Percentiles rank a stretch among this genome's conserved stretches.
phyloP scores from a whole-genome alignment of 2,329 filamentous ascomycete species.

The Tolypocladium capitatum region DNA sequence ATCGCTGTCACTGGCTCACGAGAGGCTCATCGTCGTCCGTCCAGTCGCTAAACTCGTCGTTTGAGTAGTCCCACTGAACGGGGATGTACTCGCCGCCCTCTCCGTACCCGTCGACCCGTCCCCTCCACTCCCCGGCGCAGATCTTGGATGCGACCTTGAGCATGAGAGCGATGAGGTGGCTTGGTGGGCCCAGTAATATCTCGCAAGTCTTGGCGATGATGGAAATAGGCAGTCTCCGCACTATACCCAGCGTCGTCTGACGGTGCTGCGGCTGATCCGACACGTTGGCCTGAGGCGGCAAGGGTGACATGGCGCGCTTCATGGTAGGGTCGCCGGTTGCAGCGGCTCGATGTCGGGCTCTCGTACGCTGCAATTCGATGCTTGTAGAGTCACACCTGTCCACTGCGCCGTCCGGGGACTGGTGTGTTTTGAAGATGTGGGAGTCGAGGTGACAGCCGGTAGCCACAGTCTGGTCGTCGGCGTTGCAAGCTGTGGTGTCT shows the following conservation, averaged over 20 bases:
- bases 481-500: not conserved
- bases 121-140: conserved; percentile 49
- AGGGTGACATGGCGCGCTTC: not conserved
- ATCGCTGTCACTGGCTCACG: not conserved
- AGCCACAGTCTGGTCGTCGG: not conserved
- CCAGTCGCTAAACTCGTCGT: conserved; percentile 40
- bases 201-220: conserved; percentile 67
- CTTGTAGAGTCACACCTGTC: not conserved
- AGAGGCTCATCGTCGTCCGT: conserved; percentile 32
- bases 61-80: conserved; percentile 50
- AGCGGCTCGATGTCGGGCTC: not conserved
- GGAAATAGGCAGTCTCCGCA: conserved; percentile 24
- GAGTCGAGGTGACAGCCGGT: not conserved
- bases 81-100: conserved; percentile 40
- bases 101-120: conserved; percentile 39
- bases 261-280: not conserved
- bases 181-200: conserved; percentile 67
- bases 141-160: conserved; percentile 70
- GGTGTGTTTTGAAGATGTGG: not conserved
- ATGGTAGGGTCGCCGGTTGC: not conserved
- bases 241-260: not conserved
- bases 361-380: not conserved
- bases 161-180: conserved; percentile 65
- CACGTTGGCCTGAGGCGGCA: not conserved
- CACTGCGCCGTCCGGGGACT: conserved; percentile 1